Base-by-base conservation (phyloP, 2,329 filamentous ascomycete genomes). In the Trichoderma breve region DNA sequence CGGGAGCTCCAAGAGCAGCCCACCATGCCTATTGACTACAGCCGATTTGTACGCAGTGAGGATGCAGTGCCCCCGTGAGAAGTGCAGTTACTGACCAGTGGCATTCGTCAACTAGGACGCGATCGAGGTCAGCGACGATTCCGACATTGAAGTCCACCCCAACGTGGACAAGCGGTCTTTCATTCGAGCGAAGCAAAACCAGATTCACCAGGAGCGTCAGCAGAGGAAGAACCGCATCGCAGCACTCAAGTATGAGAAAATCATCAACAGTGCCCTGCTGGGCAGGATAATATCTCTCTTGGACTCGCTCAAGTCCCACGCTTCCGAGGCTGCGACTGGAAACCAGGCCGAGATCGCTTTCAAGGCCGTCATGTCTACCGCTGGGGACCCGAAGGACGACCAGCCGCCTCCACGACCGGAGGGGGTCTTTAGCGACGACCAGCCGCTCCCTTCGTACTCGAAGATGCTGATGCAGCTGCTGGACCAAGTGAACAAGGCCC, bases 131-230 rank as follows among this genome's bases (percentile, higher is more conserved):
- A 97, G 94, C 79, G 96, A 99, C 83, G 96, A 99, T 83, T 98
- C 94, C 66, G 96, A 99, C 79, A 91, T 99, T 78, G 96, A 99
- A 84, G 96, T 98, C 66, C 96, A 99, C 83, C 96, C 96, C 73
- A 99, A 99, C 81, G 96, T 99, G 81, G 96, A 99, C 85, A 99
- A 99, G 83, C 90, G 92, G 66, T 98, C 95, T 73, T 99, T 99
- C 83, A 99, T 99, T 81, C 93, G 95, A 75, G 97, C 96, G 75
- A 99, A 99, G 84, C 96, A 98, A 85, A 92, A 91, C 77, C 95
- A 99, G 84, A 99, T 99, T 78, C 96, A 99, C 82, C 90, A 95
- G 79, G 92, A 98, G 81, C 92, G 96, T 70, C 87, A 91, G 76
- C 92, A 97, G 78, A 92, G 96, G 71, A 93, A 92, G 80, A 90